A percentile compares a stretch with the other conserved stretches of the same genome.
These are phyloP conservation scores for Gracilaria caudata DNA, from an alignment of 23 red algal species.

Conservation along the genomic window DNA sequence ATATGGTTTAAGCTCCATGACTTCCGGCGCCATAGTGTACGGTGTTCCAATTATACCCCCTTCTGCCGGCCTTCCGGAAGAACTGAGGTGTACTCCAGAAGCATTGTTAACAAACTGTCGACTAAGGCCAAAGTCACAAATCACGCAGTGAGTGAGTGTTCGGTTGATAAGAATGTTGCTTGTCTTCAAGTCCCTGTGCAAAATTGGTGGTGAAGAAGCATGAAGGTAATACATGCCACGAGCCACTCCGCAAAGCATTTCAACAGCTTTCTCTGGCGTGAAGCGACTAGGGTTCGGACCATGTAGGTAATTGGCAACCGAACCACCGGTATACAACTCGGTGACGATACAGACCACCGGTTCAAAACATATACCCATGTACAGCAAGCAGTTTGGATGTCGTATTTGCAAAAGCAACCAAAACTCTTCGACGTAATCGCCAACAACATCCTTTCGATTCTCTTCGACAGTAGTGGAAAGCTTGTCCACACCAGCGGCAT, in stretches of 20 bases:
- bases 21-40: constrained; percentile 97
- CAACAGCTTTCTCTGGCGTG: constrained; percentile 59
- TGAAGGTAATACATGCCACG: constrained; percentile 98
- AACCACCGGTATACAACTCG: constrained; percentile 94
- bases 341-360: constrained; percentile 89
- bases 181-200: constrained; percentile 97
- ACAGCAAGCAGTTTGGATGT: constrained; percentile 94
- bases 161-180: constrained; percentile 95
- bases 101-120: constrained; percentile 65
- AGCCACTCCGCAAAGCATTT: constrained; percentile 84
- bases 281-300: constrained; percentile 64
- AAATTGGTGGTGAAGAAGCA: constrained; percentile 88
- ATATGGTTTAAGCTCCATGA: constrained; percentile 84
- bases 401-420: constrained; percentile 92
- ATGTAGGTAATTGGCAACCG: constrained; percentile 87
- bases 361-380: constrained; percentile 92
- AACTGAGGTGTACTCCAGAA: constrained; percentile 24
- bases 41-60: constrained; percentile 74
- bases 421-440: constrained; percentile 89
- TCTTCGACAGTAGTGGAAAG: constrained; percentile 58
- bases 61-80: not conserved
- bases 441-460: constrained; percentile 62
- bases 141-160: constrained; percentile 81
- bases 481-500: constrained; percentile 54
- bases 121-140: constrained; percentile 97